Evolutionary conservation across 352 stramenopile genomes (phyloP), one percentile per base, ranked within the genome.

Genomic region (Pythium aphanidermatum): DNA sequence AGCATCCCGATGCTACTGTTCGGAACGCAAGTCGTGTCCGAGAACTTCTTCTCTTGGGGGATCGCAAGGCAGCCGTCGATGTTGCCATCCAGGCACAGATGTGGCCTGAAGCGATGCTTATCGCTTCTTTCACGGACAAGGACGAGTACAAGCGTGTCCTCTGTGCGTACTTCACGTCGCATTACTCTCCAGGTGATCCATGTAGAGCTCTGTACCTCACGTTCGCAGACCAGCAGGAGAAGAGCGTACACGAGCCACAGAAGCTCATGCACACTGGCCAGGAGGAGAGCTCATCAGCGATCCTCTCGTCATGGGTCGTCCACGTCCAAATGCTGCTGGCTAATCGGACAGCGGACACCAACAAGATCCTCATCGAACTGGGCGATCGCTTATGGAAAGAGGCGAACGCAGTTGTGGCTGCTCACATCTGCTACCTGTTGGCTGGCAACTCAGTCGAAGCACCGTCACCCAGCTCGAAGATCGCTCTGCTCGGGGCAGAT

Each of bases 61-160:
- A 95, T 34, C 74, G 83, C 5, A 87, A 86, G 59, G 68, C 55
- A 7, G 78, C 83, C 3, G 72, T 92, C 21, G 79, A 84, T 41
- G 49, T 74, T n/a, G 78, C 83, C n/a, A 86, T 89, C 27, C 56
- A 68, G 23, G 70, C 77, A 10, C 73, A 92, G 28, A 86, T 95
- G 74, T 95, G 83, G 83, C 74, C 83, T 0, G 78, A 95, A 58
- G 83, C 83, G 2, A 91, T 95, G 68, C 61, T 95, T 2, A 86
- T 95, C 33, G 80, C 74, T 23, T 91, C 78, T 6, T 90, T 89
- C 53, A 89, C 79, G 1, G 79, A 86, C 52, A 88, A 87, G 21
- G 80, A 91, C 31, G 74, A 89, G 49, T 95, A 92, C 64, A 89
- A 78, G 63, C 74, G 76, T 26, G 83, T 92, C 2, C 35, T 95